These are phyloP conservation scores for Apiospora pterosperma DNA, from an alignment of 2,329 filamentous ascomycete genomes.

Conservation along the genomic window DNA sequence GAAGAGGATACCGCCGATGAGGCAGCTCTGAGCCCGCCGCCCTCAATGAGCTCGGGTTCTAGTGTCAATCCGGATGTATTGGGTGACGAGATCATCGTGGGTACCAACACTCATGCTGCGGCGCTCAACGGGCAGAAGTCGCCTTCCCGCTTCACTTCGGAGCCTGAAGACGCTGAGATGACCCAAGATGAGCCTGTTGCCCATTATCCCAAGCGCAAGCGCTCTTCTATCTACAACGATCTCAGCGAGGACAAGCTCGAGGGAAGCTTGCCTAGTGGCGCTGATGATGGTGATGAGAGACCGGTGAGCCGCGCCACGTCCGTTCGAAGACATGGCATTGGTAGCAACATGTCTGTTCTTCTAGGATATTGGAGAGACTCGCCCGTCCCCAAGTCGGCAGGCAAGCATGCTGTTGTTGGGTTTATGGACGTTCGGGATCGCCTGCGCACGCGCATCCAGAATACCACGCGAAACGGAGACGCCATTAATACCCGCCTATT, in stretches of 20 bases:
- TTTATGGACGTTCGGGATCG: slow-evolving; percentile 61
- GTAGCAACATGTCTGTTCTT: slow-evolving; percentile 42
- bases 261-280: slow-evolving; percentile 27
- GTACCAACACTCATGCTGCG: slow-evolving; percentile 20
- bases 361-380: slow-evolving; percentile 62
- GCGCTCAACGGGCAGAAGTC: slow-evolving; percentile 37
- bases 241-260: slow-evolving; percentile 46
- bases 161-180: slow-evolving; percentile 42
- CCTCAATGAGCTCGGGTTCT: slow-evolving; percentile 37
- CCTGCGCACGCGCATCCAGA: slow-evolving; percentile 56
- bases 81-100: slow-evolving; percentile 53
- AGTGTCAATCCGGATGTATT: slow-evolving; percentile 37
- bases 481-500: slow-evolving; percentile 41
- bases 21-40: slow-evolving; percentile 40
- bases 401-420: slow-evolving; percentile 58
- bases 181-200: slow-evolving; percentile 32
- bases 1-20: slow-evolving; percentile 35
- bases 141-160: slow-evolving; percentile 31
- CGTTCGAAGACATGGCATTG: slow-evolving; percentile 23
- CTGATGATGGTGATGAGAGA: slow-evolving; percentile 22
- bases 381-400: slow-evolving; percentile 39
- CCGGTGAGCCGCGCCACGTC: slow-evolving; percentile 18
- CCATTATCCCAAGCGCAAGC: slow-evolving; percentile 54
- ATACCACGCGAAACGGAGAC: slow-evolving; percentile 44
- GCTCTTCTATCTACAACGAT: slow-evolving; percentile 46